Conservation (phyloP, 768 basidiomycete species). For the Tricholoma sp. region DNA sequence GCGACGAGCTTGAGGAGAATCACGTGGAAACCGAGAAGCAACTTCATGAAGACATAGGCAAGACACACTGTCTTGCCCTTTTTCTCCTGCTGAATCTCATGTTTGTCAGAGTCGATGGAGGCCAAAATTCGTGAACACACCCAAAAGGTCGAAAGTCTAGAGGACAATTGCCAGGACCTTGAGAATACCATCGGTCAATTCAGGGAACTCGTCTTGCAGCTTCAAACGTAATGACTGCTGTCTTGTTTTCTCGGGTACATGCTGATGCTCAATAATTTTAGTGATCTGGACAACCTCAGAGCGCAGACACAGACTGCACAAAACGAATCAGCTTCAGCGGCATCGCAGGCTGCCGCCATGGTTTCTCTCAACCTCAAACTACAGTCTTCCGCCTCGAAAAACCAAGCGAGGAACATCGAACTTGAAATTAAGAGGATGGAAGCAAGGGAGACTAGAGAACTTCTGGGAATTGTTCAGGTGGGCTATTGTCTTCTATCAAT, state of each 20-base stretch:
- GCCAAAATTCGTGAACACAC: conserved; percentile 60
- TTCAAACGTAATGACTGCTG: conserved; percentile 63
- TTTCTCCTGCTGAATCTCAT: not conserved
- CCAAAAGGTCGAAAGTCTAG: conserved; percentile 60
- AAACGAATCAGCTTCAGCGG: conserved; percentile 75
- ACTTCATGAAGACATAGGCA: conserved; percentile 86
- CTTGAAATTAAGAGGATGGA: conserved; percentile 85
- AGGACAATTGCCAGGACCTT: conserved; percentile 79
- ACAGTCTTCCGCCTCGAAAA: conserved; percentile 87
- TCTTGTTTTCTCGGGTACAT: not conserved
- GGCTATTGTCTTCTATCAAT: not conserved
- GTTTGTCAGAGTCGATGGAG: conserved; percentile 59
- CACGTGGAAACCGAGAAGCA: conserved; percentile 92
- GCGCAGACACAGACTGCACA: conserved; percentile 83
- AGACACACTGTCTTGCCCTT: conserved; percentile 13
- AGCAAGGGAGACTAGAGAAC: conserved; percentile 74
- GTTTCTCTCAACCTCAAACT: conserved; percentile 94
- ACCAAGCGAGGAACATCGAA: conserved; percentile 85
- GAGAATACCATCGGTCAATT: conserved; percentile 89
- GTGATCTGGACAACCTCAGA: conserved; percentile 82
- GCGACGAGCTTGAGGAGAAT: conserved; percentile 95
- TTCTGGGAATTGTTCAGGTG: conserved; percentile 82
- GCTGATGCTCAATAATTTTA: conserved; percentile 23
- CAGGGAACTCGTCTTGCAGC: conserved; percentile 80
- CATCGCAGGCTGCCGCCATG: conserved; percentile 87